Percentiles rank a stretch among this genome's conserved stretches.
Evolutionary conservation across 116 monocot genomes (phyloP).

Genomic region (Phalaenopsis hybrid): DNA sequence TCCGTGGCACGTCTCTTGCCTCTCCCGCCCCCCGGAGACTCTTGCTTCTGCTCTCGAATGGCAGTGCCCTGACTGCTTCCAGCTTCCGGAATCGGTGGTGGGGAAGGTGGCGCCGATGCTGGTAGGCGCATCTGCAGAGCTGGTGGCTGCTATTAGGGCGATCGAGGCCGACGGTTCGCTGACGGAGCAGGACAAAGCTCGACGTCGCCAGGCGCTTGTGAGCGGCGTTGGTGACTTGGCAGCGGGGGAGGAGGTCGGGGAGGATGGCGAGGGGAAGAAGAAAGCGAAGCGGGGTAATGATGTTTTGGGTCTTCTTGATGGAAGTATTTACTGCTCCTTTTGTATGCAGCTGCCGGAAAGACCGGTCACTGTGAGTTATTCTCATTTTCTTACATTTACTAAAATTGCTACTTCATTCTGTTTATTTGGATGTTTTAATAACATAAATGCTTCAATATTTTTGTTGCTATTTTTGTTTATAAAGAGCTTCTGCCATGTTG

Average conservation of each 20-base stretch:
- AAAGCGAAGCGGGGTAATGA: conserved; percentile 10
- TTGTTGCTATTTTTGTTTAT: not conserved
- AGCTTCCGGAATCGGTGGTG: not conserved
- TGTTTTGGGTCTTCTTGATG: conserved; percentile 29
- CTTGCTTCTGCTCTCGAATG: conserved; percentile 23
- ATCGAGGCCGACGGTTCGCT: conserved; percentile 38
- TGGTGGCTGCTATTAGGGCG: conserved; percentile 31
- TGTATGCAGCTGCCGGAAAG: conserved; percentile 48
- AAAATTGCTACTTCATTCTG: not conserved
- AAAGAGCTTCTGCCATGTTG: not conserved
- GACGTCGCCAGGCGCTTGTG: conserved; percentile 34
- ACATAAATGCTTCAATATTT: not conserved
- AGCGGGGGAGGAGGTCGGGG: not conserved
- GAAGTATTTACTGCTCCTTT: conserved; percentile 37
- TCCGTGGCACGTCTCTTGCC: conserved; percentile 62
- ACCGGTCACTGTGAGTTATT: conserved; percentile 41
- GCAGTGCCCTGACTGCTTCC: conserved; percentile 49
- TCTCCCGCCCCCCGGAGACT: conserved; percentile 27
- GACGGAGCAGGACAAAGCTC: conserved; percentile 41
- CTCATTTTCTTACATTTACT: not conserved
- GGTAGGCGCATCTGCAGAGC: not conserved
- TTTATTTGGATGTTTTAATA: not conserved
- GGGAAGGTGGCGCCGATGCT: not conserved
- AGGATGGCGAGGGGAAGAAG: conserved; percentile 11
- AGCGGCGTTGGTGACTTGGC: conserved; percentile 9